Evolutionary conservation across 331 rosid genomes (phyloP).

Genomic region (Stylosanthes scabra): DNA sequence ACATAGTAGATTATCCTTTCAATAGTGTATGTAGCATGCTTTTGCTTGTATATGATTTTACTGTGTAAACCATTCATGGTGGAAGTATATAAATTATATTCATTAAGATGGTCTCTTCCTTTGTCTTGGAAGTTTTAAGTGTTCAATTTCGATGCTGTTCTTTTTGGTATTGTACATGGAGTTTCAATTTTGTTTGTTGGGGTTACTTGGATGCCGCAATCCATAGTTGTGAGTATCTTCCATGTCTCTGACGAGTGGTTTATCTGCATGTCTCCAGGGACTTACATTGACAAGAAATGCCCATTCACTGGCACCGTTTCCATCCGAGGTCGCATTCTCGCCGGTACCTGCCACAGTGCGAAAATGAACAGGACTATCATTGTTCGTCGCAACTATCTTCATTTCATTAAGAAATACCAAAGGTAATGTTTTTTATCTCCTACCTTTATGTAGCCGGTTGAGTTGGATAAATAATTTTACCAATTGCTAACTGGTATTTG

Average conservation of each 20-base stretch:
- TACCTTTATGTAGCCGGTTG: background rate
- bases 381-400: conserved; percentile 39
- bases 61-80: no score
- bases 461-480: background rate
- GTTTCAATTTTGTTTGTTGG: background rate
- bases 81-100: background rate
- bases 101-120: background rate
- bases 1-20: background rate
- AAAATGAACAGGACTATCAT: conserved; percentile 36
- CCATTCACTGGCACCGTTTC: conserved; percentile 31
- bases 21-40: no score
- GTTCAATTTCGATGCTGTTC: background rate
- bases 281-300: conserved; percentile 39
- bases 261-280: background rate
- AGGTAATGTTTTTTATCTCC: background rate
- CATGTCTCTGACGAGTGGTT: background rate
- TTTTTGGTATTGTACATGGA: background rate
- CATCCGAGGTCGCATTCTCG: conserved; percentile 37
- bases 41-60: background rate
- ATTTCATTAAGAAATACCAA: conserved; percentile 35
- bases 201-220: no score
- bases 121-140: background rate
- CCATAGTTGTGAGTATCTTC: background rate
- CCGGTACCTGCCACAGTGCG: conserved; percentile 41
- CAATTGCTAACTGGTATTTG: background rate